Base-by-base conservation (phyloP, 345 rosid genomes). In the Brassica nigra region DNA sequence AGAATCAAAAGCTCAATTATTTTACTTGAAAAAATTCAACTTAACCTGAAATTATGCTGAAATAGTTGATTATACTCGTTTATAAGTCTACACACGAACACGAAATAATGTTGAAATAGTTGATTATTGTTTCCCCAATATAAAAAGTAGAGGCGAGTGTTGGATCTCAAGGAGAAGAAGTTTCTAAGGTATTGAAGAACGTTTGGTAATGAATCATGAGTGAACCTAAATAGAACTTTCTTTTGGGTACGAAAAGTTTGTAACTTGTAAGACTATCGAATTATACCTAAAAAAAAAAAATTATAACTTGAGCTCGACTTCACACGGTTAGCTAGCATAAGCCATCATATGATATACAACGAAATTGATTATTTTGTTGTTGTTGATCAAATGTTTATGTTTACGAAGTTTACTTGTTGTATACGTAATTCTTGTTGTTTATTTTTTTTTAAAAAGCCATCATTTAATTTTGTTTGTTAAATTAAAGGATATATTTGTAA, bases 171-270 rank as follows among this genome's bases (percentile, higher is more conserved):
- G 8, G 71, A 64, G 47, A 77, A 64, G 61, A 64, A 58, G 18
- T 0, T 72, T 72, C 68, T 39, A 42, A 29, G 61, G 49, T n/a
- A 16, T 30, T 30, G 28, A 70, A 62, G 5, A 28, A 15, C 20
- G 70, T 63, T 20, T 61, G 68, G 33, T 44, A 7, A 68, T 75
- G 57, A 57, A 61, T 69, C 49, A 27, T 77, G 76, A 77, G 58
- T 63, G 23, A 70, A 23, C 65, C 42, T 54, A 77, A 70, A 20
- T 6, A 64, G 61, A 78, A 54, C 15, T 54, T 71, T 78, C 65
- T 23, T 30, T 23, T 23, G 39, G 30, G 61, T 70, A 34, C 76
- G 9, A 6, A 62, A 47, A 20, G 5, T n/a, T 59, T 62, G 4
- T 34, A 47, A 14, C 10, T 59, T 62, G 4, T 34, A 47, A 14